Evolutionary conservation across 2,329 filamentous ascomycete species (phyloP).

Genomic region (Fusarium xylarioides): DNA sequence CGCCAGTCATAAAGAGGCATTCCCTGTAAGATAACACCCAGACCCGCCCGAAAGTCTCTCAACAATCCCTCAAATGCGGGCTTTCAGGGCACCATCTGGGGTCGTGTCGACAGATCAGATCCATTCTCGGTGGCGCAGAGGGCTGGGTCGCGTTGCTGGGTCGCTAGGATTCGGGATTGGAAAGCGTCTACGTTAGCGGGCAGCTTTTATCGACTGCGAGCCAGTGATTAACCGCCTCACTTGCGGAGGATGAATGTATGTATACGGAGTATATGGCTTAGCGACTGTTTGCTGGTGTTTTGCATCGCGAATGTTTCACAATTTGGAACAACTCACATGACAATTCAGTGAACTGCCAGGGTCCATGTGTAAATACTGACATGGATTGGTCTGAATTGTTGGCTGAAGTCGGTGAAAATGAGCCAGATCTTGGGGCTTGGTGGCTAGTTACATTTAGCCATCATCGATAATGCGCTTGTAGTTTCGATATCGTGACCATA

Average conservation of each 20-base stretch:
- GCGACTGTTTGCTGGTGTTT: conserved; percentile 12
- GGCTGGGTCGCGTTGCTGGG: conserved; percentile 32
- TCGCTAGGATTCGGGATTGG: conserved; percentile 25
- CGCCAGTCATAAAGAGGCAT: conserved; percentile 33
- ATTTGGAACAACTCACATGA: conserved; percentile 19
- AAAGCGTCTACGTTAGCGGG: conserved; percentile 9
- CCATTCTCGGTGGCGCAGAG: conserved; percentile 43
- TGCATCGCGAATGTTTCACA: conserved; percentile 18
- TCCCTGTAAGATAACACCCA: conserved; percentile 37
- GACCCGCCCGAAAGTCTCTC: conserved; percentile 31
- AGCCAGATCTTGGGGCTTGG: background rate
- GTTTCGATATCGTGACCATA: background rate
- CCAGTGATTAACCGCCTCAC: conserved; percentile 37
- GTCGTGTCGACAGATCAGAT: conserved; percentile 44
- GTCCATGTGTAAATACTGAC: background rate
- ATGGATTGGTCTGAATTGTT: background rate
- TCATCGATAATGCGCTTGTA: background rate
- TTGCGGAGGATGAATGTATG: conserved; percentile 4
- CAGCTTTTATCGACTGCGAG: conserved; percentile 23
- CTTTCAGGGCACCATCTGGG: conserved; percentile 40
- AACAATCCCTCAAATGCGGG: conserved; percentile 33
- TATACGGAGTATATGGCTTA: background rate
- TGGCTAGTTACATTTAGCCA: background rate
- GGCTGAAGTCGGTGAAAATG: background rate
- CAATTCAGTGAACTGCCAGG: background rate